Percentiles rank a stretch among this genome's conserved stretches.
Evolutionary conservation across 257 asterid species (phyloP).

Genomic region (Rhazya stricta): DNA sequence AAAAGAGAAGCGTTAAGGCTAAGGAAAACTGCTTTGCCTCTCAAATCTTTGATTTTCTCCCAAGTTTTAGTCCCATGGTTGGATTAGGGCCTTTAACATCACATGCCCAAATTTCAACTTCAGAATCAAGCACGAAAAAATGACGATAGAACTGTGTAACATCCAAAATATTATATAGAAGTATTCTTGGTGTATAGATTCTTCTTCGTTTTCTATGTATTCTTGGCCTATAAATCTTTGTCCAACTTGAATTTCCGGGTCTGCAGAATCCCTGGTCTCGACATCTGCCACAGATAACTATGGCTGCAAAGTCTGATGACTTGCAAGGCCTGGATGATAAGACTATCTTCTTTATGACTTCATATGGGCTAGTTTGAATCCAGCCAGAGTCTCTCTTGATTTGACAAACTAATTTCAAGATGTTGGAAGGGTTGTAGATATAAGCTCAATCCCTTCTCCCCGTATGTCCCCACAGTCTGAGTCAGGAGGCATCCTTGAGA

Average conservation of each 20-base stretch:
- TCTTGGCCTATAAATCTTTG: not conserved
- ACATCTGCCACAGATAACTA: not conserved
- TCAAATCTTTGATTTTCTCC: not conserved
- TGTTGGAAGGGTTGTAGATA: not conserved
- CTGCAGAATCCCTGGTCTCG: not conserved
- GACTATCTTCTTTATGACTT: not conserved
- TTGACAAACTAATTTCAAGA: not conserved
- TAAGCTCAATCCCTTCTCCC: not conserved
- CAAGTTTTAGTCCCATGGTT: not conserved
- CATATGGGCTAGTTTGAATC: not conserved
- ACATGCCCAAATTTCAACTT: not conserved
- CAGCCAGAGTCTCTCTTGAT: not conserved
- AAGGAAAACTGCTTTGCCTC: not conserved
- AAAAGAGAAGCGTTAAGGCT: not conserved
- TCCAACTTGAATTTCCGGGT: not conserved
- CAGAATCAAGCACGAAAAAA: not conserved
- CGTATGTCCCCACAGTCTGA: not conserved
- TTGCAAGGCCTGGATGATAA: not conserved
- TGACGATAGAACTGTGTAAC: not conserved
- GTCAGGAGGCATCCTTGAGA: not conserved
- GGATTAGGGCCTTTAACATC: not conserved
- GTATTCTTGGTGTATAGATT: no score
- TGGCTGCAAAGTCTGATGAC: not conserved
- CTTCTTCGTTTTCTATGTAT: no score
- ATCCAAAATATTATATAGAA: not conserved